Evolutionary conservation across 257 asterid genomes (phyloP), one percentile per base, ranked within the genome.

Genomic region (Hygrophila difformis): DNA sequence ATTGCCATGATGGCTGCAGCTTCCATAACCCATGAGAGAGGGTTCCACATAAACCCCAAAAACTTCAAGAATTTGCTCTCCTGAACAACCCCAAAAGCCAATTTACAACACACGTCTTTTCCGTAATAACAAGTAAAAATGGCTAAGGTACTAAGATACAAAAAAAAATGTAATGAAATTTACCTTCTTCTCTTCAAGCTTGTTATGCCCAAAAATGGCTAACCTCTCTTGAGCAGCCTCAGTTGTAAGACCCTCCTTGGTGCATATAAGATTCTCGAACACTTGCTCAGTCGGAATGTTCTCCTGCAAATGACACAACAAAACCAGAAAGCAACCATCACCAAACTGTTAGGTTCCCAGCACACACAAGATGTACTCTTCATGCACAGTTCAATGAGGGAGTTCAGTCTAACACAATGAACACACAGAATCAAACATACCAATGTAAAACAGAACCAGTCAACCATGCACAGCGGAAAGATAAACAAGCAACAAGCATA

Each of bases 1-100:
- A 89, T 89, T 8, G 97, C 97, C 97, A 89, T 89, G 55, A 89
- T 73, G n/a, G 97, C 97, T 19, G 97, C 97, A 63, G 96, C 94
- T 72, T 89, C 97, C 97, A 89, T 89, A 49, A 89, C 97, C 97
- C 97, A 89, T 53, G 97, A 89, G 16, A 89, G 93, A 52, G 97
- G 97, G 54, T 89, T 89, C 97, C 97, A 89, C 97, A 89, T 89
- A 73, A 89, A 89, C 56, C 97, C 97, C 71, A 84, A 57, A 62
- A 84, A 89, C 66, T 89, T 89, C 40, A 89, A 58, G 28, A 89
- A 34, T 66, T 89, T 89, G 74, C 94, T 89, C 67, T 89, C 97
- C 97, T 89, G 72, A 44, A 62, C 14, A 51, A 60, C 47, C 37
- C 16, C 24, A 5, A 9, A 61, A 42, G 44, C 8, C 8, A 55